These are phyloP conservation scores for Collybiopsis luxurians DNA, from an alignment of 768 basidiomycete genomes.

Conservation along the genomic window DNA sequence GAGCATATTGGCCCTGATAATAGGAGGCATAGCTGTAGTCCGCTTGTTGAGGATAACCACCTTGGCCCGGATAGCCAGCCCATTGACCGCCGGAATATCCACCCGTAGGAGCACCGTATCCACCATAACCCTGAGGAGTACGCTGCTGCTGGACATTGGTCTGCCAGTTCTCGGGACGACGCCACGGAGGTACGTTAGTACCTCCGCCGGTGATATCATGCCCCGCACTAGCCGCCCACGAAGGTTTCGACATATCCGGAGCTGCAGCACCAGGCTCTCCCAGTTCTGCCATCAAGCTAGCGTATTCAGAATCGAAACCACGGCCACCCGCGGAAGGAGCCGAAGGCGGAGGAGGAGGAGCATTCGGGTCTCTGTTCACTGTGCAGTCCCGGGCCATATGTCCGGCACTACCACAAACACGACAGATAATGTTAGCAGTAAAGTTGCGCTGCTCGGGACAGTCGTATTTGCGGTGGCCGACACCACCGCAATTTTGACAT, in stretches of 20 bases:
- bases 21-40: constrained; percentile 87
- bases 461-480: constrained; percentile 98
- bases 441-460: constrained; percentile 98
- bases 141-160: constrained; percentile 48
- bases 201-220: constrained; percentile 75
- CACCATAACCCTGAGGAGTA: constrained; percentile 63
- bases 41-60: constrained; percentile 33
- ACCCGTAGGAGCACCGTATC: constrained; percentile 30
- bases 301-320: constrained; percentile 97
- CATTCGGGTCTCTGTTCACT: constrained; percentile 87
- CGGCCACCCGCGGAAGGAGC: constrained; percentile 51
- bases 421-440: constrained; percentile 99
- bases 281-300: constrained; percentile 95
- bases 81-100: constrained; percentile 36
- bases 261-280: constrained; percentile 72
- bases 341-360: constrained; percentile 43
- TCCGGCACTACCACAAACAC: constrained; percentile 95
- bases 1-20: constrained; percentile 85
- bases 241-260: constrained; percentile 50
- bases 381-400: constrained; percentile 99
- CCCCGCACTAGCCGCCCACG: constrained; percentile 47
- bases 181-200: constrained; percentile 86
- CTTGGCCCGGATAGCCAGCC: constrained; percentile 41
- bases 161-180: constrained; percentile 86
- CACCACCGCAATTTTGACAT: constrained; percentile 93